A percentile compares a stretch with the other conserved stretches of the same genome.
These are phyloP conservation scores for Bryoglossum gracile DNA, from an alignment of 495 filamentous ascomycete species.

Conservation along the genomic window DNA sequence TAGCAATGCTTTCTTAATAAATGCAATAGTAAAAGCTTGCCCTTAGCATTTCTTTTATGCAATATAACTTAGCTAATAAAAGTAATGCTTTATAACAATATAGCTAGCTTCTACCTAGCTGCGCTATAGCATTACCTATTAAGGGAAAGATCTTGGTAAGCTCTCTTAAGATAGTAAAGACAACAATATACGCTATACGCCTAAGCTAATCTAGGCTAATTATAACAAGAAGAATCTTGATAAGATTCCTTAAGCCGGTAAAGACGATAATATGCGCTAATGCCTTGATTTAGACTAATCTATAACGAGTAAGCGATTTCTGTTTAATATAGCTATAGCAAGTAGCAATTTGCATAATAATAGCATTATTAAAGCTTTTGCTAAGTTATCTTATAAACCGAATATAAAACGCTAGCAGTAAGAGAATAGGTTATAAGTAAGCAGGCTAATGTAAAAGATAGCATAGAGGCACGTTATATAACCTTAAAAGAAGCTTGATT, in stretches of 20 bases:
- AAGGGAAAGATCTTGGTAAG: slow-evolving; percentile 13
- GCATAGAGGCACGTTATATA: slow-evolving; percentile 7
- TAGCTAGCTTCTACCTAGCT: slow-evolving; percentile 5
- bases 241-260: too few relatives aligned
- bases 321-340: slow-evolving; percentile 5
- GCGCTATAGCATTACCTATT: slow-evolving; percentile 3
- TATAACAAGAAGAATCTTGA: too few relatives aligned
- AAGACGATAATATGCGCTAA: neutral
- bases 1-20: too few relatives aligned
- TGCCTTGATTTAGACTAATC: slow-evolving; percentile 15
- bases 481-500: slow-evolving; percentile 16
- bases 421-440: slow-evolving; percentile 12
- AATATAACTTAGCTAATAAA: slow-evolving; percentile 8
- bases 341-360: slow-evolving; percentile 15
- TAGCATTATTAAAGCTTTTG: slow-evolving; percentile 15
- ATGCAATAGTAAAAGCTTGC: too few relatives aligned
- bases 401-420: slow-evolving; percentile 16
- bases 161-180: neutral
- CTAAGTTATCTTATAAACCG: slow-evolving; percentile 13
- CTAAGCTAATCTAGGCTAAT: too few relatives aligned
- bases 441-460: slow-evolving; percentile 7
- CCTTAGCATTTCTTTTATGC: too few relatives aligned
- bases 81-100: slow-evolving; percentile 9
- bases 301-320: slow-evolving; percentile 13
- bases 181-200: slow-evolving; percentile 1